Base-by-base conservation (phyloP, 2,329 filamentous ascomycete species). In the Raffaelea ambrosiae region DNA sequence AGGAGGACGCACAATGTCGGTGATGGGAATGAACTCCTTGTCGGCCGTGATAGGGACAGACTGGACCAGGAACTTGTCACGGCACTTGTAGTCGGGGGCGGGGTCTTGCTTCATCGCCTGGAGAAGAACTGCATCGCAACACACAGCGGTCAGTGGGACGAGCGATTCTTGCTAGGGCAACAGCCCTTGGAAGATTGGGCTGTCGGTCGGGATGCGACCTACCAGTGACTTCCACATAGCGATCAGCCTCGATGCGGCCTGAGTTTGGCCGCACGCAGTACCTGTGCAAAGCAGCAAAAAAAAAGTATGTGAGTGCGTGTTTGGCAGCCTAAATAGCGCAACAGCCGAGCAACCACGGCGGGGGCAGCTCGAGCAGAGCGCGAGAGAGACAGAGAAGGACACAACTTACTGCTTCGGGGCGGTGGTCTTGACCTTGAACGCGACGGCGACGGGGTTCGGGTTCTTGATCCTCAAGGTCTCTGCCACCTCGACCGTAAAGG, bases 101-200 rank as follows among this genome's bases (percentile, higher is more conserved):
- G 91, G 91, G 61, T 97, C 90, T 62, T 88, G 81, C 74, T 95
- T 96, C 93, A 98, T 96, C 21, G 91, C 89, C 71, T 98, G 93
- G 39, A 98, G 81, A 35, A 97, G 83, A 50, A 98, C 93, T 94
- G 53, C 46, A 40, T 49, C 16, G 16, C 8, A n/a, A 7, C 8
- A 38, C 35, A 38, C n/a, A 16, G 16, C 16, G 18, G 13, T 38
- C 35, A 29, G 13, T 29, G 7, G 26, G 26, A 13, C 26, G 35
- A 16, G 16, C 31, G 31, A 33, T 33, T 33, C 16, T 33, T 38
- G 8, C 18, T 19, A 5, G 16, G 5, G 35, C 35, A 16, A n/a
- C 16, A 19, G 35, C 16, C 35, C 8, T 16, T n/a, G 35, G 16
- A 38, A 8, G 5, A 14, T 38, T 38, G 13, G 13, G 13, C 18